These are phyloP conservation scores for Ustilago crameri DNA, from an alignment of 1,284 basidiomycete species.

Conservation along the genomic window DNA sequence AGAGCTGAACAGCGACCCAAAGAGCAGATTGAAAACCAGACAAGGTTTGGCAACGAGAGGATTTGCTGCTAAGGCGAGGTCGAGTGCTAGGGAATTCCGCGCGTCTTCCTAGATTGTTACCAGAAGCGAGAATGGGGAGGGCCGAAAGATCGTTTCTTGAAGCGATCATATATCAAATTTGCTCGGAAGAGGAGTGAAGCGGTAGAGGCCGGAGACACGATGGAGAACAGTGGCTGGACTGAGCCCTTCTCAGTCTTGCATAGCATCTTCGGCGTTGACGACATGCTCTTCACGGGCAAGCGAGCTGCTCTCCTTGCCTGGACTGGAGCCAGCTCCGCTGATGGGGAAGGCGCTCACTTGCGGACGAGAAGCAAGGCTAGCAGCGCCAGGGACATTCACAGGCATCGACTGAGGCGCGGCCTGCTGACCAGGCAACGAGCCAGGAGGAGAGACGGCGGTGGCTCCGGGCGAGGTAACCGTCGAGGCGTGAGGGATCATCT, in stretches of 20 bases:
- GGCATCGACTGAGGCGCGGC: constrained; percentile 78
- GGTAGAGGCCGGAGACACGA: neutral
- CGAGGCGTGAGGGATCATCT: constrained; percentile 71
- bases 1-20: too few species aligned
- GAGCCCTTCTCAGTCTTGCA: constrained; percentile 45
- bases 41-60: neutral
- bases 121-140: neutral
- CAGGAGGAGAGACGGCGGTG: constrained; percentile 76
- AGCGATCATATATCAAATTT: neutral
- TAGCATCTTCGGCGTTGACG: constrained; percentile 55
- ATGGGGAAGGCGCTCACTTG: constrained; percentile 57
- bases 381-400: constrained; percentile 74
- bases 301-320: constrained; percentile 56
- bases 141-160: neutral
- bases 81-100: neutral
- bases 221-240: neutral
- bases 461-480: constrained; percentile 70
- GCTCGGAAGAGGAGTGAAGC: neutral
- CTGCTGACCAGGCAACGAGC: constrained; percentile 74
- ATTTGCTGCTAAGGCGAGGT: neutral
- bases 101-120: neutral
- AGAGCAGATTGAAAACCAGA: too few species aligned
- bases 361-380: constrained; percentile 73
- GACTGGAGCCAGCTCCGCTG: constrained; percentile 43
- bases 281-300: constrained; percentile 53